Evolutionary conservation across 345 rosid species (phyloP).

Genomic region (Citrus cavaleriei): DNA sequence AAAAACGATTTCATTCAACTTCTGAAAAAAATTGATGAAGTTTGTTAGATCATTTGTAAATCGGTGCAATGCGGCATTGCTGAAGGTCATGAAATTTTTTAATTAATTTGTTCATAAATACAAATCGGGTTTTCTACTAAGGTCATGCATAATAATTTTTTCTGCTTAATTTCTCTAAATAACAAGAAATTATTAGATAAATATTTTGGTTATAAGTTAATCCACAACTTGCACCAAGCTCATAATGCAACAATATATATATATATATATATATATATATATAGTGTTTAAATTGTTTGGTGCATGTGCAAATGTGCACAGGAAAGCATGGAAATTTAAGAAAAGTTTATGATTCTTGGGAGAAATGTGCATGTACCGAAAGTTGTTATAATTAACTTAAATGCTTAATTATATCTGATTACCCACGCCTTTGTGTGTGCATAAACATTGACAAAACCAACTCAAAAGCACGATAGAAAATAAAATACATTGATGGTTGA

Average conservation of each 20-base stretch:
- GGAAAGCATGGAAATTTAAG: slow-evolving; percentile 11
- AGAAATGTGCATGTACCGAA: slow-evolving; percentile 9
- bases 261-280: background rate
- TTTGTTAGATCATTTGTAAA: background rate
- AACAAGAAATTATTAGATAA: too few relatives aligned
- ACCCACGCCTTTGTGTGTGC: background rate
- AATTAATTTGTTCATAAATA: too few relatives aligned
- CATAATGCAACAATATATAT: background rate
- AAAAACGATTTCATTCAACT: background rate
- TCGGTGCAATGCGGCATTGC: too few relatives aligned
- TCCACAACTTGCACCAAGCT: slow-evolving; percentile 9
- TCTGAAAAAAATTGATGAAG: too few relatives aligned
- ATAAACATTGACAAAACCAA: slow-evolving; percentile 11
- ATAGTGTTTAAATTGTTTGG: slow-evolving; percentile 9
- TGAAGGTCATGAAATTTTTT: too few relatives aligned
- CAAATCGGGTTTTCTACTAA: too few relatives aligned
- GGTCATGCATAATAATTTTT: background rate
- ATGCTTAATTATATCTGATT: slow-evolving; percentile 6
- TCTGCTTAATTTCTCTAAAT: background rate
- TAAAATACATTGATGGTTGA: background rate
- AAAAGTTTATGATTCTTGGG: background rate
- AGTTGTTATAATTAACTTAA: slow-evolving; percentile 6
- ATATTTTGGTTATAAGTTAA: background rate
- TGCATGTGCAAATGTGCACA: slow-evolving; percentile 21
- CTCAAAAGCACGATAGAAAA: background rate